Percentiles rank a stretch among this genome's conserved stretches.
These are phyloP conservation scores for Candida multigemmis DNA, from an alignment of 805 yeast species.

Conservation along the genomic window DNA sequence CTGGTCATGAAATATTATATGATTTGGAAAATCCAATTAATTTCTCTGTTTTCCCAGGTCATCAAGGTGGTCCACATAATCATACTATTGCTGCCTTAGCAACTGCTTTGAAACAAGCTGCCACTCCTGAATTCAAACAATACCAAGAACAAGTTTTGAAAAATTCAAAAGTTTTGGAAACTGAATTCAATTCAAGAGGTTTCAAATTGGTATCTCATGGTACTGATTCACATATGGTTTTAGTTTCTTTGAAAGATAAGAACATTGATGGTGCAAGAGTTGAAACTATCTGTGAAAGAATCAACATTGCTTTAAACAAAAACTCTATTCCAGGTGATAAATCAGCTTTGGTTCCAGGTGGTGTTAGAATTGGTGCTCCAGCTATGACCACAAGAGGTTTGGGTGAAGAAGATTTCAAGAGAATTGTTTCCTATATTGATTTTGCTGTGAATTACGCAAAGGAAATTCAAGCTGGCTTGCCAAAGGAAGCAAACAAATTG, in stretches of 20 bases:
- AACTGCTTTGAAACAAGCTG: conserved; percentile 88
- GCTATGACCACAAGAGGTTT: conserved; percentile 98
- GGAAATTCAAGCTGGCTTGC: conserved; percentile 68
- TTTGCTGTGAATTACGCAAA: conserved; percentile 71
- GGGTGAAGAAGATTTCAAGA: conserved; percentile 64
- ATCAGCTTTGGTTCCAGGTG: conserved; percentile 93
- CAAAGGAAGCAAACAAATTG: conserved; percentile 88
- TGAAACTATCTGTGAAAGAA: conserved; percentile 80
- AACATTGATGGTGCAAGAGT: conserved; percentile 93
- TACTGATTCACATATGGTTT: conserved; percentile 89
- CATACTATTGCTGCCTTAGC: conserved; percentile 96
- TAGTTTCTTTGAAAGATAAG: conserved; percentile 72
- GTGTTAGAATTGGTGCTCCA: conserved; percentile 95
- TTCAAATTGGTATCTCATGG: conserved; percentile 82
- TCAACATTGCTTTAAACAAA: conserved; percentile 92
- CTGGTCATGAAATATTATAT: conserved; percentile 76
- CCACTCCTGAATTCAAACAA: conserved; percentile 76
- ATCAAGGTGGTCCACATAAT: conserved; percentile 99
- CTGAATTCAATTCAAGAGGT: conserved; percentile 54
- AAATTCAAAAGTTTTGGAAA: conserved; percentile 74
- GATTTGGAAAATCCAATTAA: conserved; percentile 89
- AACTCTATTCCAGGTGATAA: conserved; percentile 95
- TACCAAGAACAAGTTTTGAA: conserved; percentile 79
- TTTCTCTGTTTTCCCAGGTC: conserved; percentile 98
- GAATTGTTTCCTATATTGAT: conserved; percentile 74